Percentiles rank a stretch among this genome's conserved stretches.
Conservation (phyloP, 495 filamentous ascomycete species). For the Aspergillus indologenus region DNA sequence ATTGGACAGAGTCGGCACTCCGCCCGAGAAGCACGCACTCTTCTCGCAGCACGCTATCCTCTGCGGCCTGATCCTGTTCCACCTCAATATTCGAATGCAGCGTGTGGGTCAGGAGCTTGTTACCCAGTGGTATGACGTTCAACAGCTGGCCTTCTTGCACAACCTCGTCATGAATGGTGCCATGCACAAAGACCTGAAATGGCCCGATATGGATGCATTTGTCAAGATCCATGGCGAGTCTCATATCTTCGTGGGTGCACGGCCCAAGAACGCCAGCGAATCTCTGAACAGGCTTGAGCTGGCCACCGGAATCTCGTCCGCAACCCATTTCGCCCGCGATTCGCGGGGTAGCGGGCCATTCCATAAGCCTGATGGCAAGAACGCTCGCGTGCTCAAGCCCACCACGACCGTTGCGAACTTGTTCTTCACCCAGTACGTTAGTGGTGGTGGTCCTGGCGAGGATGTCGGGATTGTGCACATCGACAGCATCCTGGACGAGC, state of each 20-base stretch:
- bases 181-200: slow-evolving; percentile 23
- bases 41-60: slow-evolving; percentile 30
- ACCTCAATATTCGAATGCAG: slow-evolving; percentile 27
- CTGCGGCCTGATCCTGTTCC: slow-evolving; percentile 28
- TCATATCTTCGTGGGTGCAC: slow-evolving; percentile 30
- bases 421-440: slow-evolving; percentile 23
- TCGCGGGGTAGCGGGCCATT: slow-evolving; percentile 18
- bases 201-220: slow-evolving; percentile 36
- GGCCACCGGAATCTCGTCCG: slow-evolving; percentile 27
- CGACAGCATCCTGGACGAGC: slow-evolving; percentile 24
- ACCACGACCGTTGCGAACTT: slow-evolving; percentile 27
- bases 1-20: slow-evolving; percentile 4
- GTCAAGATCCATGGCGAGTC: slow-evolving; percentile 33
- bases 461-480: slow-evolving; percentile 22
- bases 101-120: slow-evolving; percentile 26
- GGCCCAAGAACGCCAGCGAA: slow-evolving; percentile 25
- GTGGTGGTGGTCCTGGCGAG: slow-evolving; percentile 11
- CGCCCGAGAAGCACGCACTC: slow-evolving; percentile 28
- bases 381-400: slow-evolving; percentile 20
- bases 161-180: slow-evolving; percentile 22
- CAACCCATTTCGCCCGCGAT: slow-evolving; percentile 26
- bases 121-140: slow-evolving; percentile 31
- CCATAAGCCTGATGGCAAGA: slow-evolving; percentile 26
- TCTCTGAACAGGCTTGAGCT: slow-evolving; percentile 30
- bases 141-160: slow-evolving; percentile 29